phyloP scores from a whole-genome alignment of 2,329 filamentous ascomycete genomes.

The Fusarium sulawesiense region DNA sequence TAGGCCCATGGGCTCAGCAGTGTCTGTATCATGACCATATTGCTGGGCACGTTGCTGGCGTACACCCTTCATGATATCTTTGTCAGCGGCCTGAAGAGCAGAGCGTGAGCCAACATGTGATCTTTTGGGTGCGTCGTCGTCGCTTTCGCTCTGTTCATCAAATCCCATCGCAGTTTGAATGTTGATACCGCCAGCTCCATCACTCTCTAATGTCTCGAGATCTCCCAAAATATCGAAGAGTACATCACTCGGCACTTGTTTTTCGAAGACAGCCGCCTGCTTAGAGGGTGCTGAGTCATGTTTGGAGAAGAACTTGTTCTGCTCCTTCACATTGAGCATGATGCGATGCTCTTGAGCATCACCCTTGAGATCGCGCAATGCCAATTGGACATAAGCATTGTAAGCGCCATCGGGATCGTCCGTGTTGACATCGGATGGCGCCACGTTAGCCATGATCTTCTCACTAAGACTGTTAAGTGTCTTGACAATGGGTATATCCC shows the following conservation, averaged over 20 bases:
- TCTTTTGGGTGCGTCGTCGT: conserved; percentile 67
- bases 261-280: conserved; percentile 67
- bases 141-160: conserved; percentile 75
- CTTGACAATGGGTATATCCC: conserved; percentile 87
- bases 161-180: conserved; percentile 75
- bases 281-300: conserved; percentile 61
- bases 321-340: conserved; percentile 87
- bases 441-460: conserved; percentile 90
- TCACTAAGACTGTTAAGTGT: conserved; percentile 91
- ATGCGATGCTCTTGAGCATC: conserved; percentile 81
- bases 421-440: conserved; percentile 77
- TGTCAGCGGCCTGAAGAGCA: conserved; percentile 72
- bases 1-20: conserved; percentile 64
- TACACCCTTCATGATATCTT: conserved; percentile 74
- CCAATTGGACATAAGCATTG: conserved; percentile 79
- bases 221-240: conserved; percentile 73
- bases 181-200: conserved; percentile 64
- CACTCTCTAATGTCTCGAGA: conserved; percentile 63
- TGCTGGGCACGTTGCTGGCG: conserved; percentile 70
- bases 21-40: conserved; percentile 61
- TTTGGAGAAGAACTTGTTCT: conserved; percentile 82
- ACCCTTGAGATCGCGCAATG: conserved; percentile 82
- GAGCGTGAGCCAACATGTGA: conserved; percentile 76
- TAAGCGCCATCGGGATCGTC: conserved; percentile 70
- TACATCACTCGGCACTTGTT: conserved; percentile 76